Conservation (phyloP, 164 flowering plant species). For the Nymphaea colorata region DNA sequence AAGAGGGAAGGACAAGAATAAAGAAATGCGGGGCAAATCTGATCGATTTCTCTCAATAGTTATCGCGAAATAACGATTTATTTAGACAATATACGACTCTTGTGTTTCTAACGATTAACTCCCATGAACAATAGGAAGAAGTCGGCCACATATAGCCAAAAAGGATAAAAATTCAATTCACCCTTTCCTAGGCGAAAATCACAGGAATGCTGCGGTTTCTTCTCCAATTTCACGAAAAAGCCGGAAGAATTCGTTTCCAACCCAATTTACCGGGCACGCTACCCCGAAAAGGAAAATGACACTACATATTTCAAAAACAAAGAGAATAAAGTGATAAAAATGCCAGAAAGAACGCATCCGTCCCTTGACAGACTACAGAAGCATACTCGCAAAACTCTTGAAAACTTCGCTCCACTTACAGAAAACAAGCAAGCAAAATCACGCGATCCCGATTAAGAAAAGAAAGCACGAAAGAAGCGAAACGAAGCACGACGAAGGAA, state of each 20-base stretch:
- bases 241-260: neutral
- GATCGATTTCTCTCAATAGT: too few species aligned
- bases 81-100: too few species aligned
- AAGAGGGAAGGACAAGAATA: neutral
- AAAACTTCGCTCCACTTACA: neutral
- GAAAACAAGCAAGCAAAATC: neutral
- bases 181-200: neutral
- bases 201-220: neutral
- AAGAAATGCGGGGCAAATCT: too few species aligned
- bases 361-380: neutral
- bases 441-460: neutral
- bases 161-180: neutral
- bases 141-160: neutral
- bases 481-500: neutral
- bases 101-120: neutral
- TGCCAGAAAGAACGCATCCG: neutral
- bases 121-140: neutral
- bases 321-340: too few species aligned
- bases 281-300: too few species aligned
- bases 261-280: too few species aligned
- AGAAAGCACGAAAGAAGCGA: neutral
- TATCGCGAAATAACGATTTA: too few species aligned
- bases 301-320: too few species aligned
- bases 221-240: neutral
- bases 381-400: neutral